Evolutionary conservation across 192 early-diverging fungal genomes (phyloP).

Genomic region (Coemansia guatemalensis): DNA sequence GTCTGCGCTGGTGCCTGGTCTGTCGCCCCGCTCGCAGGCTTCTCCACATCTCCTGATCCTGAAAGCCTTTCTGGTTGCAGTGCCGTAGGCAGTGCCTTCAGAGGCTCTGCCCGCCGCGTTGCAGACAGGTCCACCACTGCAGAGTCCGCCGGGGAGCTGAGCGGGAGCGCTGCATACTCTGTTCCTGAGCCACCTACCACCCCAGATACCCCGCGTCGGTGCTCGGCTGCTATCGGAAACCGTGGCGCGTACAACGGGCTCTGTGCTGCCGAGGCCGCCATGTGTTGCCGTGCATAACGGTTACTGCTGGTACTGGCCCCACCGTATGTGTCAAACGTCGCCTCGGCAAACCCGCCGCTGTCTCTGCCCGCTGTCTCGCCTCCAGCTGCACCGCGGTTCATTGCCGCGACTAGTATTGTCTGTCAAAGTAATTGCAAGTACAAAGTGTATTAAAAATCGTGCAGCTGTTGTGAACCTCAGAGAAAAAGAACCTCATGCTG

Average conservation of each 20-base stretch:
- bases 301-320: conserved; percentile 6
- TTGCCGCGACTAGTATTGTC: background rate
- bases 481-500: too few species aligned
- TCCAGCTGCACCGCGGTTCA: background rate
- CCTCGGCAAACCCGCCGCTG: conserved; percentile 34
- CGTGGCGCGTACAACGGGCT: conserved; percentile 31
- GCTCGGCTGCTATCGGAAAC: conserved; percentile 24
- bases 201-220: background rate
- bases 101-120: conserved; percentile 12
- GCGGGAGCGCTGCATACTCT: conserved; percentile 13
- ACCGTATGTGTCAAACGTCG: conserved; percentile 29
- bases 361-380: conserved; percentile 13
- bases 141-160: conserved; percentile 24
- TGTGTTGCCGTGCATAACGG: background rate
- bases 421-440: too few species aligned
- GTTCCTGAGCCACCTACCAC: conserved; percentile 5
- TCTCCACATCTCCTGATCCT: conserved; percentile 5
- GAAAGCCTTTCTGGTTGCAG: conserved; percentile 8
- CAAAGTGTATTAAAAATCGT: too few species aligned
- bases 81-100: conserved; percentile 18
- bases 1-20: conserved; percentile 22
- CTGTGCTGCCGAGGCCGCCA: background rate
- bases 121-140: conserved; percentile 20
- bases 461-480: too few species aligned
- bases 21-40: background rate